Base-by-base conservation (phyloP, 805 yeast species). In the Monosporozyma unispora region DNA sequence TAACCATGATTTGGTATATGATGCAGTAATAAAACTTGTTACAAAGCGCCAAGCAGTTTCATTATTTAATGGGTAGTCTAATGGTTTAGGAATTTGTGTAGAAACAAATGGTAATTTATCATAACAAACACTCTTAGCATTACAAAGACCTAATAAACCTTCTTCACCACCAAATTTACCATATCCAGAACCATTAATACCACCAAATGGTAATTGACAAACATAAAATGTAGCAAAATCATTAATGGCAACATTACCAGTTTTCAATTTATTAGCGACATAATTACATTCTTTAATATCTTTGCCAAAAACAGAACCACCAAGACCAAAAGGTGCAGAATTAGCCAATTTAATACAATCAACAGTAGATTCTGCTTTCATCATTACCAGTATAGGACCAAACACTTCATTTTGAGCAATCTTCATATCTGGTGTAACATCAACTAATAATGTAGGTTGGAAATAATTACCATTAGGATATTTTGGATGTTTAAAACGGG, bases 121-220 rank as follows among this genome's bases (percentile, higher is more conserved):
- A 72, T 78, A 84, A 52, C 96, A 89, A 3, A 93, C 79, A 42
- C 95, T 81, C 63, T 93, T 93, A 48, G 88, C 86, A 50, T 81
- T 75, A 65, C 98, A 91, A 43, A 93, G 72, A 0, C 96, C 97
- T 39, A 87, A 79, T 41, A 93, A 73, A 1, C 99, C 99, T 72
- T 93, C 99, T 63, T 84, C 96, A 44, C 99, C 99, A 21, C 96
- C 96, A 71, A 93, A 93, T 64, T 91, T 91, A 50, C 99, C 99
- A 62, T 89, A 93, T 0, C 99, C 99, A 5, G 96, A 85, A 44
- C 89, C 93, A 57, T 82, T 82, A 25, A 79, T 79, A 28, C 99
- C 99, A 48, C 99, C 99, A 69, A 93, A 93, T 29, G 99, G 99
- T 57, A 93, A 74, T 69, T 93, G 99, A 57, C 96, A 90, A 33